phyloP scores from a whole-genome alignment of 129 eudicot genomes.

The Escallonia herrerae region DNA sequence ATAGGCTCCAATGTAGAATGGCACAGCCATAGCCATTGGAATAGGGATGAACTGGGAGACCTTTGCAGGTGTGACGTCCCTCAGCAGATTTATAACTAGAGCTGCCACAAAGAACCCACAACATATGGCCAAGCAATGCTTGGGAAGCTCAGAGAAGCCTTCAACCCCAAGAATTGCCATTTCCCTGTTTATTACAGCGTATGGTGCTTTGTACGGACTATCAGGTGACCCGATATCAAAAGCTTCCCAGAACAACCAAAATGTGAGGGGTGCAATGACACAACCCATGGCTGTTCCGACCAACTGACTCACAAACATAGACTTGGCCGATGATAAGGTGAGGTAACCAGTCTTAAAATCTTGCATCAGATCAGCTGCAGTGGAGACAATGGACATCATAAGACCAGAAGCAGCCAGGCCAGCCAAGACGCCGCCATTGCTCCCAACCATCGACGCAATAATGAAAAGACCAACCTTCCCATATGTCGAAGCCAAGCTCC shows the following conservation, averaged over 20 bases:
- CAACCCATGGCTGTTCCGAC: constrained; percentile 96
- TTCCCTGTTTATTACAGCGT: constrained; percentile 78
- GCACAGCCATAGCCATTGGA: constrained; percentile 98
- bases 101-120: constrained; percentile 73
- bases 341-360: constrained; percentile 93
- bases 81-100: constrained; percentile 46
- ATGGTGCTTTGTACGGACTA: constrained; percentile 92
- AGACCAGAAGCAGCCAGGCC: constrained; percentile 90
- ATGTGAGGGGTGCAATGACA: constrained; percentile 74
- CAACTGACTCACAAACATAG: constrained; percentile 84
- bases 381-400: constrained; percentile 85
- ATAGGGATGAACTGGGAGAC: constrained; percentile 63
- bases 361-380: constrained; percentile 93
- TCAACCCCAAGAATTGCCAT: constrained; percentile 93
- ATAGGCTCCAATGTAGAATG: constrained; percentile 87
- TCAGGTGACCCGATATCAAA: constrained; percentile 86
- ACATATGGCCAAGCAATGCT: constrained; percentile 70
- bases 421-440: constrained; percentile 72
- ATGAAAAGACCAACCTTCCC: constrained; percentile 90
- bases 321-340: constrained; percentile 73
- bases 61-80: constrained; percentile 52
- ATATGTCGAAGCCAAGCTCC: constrained; percentile 86
- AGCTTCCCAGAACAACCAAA: constrained; percentile 83
- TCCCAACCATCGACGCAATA: constrained; percentile 75
- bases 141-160: constrained; percentile 88